phyloP scores from a whole-genome alignment of 192 early-diverging fungal genomes.

The Backusella luteola region DNA sequence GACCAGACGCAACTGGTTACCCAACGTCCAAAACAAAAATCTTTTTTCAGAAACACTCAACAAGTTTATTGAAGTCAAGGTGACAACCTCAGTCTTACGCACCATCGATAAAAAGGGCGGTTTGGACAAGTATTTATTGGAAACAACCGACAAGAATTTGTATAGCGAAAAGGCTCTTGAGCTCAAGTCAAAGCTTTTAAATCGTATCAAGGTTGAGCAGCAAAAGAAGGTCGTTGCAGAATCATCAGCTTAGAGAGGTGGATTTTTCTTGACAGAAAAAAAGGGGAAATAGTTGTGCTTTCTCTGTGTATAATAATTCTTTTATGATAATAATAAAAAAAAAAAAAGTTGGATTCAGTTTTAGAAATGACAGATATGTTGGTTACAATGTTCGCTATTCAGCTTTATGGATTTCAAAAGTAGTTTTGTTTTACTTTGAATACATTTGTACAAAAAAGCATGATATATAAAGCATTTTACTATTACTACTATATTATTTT shows the following conservation, averaged over 20 bases:
- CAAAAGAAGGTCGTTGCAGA: background rate
- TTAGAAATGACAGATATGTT: too few species aligned
- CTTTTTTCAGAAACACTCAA: constrained; percentile 67
- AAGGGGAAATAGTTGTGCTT: background rate
- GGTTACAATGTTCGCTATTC: too few species aligned
- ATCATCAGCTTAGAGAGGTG: background rate
- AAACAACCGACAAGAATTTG: constrained; percentile 67
- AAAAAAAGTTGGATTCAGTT: too few species aligned
- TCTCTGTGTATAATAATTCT: background rate
- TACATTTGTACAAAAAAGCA: too few species aligned
- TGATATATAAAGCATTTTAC: background rate
- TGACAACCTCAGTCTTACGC: constrained; percentile 67
- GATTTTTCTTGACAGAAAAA: background rate
- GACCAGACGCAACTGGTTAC: constrained; percentile 74
- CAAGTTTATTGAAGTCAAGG: constrained; percentile 52
- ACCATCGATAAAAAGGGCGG: constrained; percentile 86
- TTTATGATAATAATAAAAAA: too few species aligned
- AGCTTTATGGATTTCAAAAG: background rate
- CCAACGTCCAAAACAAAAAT: constrained; percentile 68
- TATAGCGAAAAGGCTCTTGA: constrained; percentile 54
- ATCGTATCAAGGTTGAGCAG: background rate
- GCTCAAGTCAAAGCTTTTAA: constrained; percentile 43
- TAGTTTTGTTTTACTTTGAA: too few species aligned
- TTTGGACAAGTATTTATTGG: constrained; percentile 70
- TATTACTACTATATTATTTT: background rate